These are phyloP conservation scores for Xanthoconium separans DNA, from an alignment of 1,284 basidiomycete genomes.

Conservation along the genomic window DNA sequence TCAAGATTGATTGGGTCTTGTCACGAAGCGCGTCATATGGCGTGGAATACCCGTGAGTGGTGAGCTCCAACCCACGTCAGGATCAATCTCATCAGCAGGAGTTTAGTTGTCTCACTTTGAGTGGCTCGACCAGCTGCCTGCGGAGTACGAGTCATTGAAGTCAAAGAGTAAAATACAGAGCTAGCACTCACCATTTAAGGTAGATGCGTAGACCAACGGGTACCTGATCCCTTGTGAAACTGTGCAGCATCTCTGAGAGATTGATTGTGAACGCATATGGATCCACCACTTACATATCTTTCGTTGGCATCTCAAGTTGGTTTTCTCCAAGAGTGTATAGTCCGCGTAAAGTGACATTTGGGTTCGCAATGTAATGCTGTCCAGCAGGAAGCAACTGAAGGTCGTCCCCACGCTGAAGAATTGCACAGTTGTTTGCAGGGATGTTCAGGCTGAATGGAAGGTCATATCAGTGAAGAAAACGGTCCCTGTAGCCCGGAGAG, in stretches of 20 bases:
- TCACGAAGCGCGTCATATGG: constrained; percentile 79
- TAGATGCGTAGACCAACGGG: constrained; percentile 80
- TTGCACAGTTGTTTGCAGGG: constrained; percentile 80
- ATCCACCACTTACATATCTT: constrained; percentile 63
- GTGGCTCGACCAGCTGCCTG: constrained; percentile 69
- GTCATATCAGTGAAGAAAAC: constrained; percentile 1
- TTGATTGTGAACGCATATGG: background rate
- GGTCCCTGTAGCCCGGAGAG: background rate
- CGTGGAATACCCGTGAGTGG: constrained; percentile 76
- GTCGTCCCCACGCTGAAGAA: constrained; percentile 77
- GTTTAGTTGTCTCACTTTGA: constrained; percentile 45
- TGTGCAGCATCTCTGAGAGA: constrained; percentile 26
- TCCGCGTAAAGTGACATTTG: constrained; percentile 74
- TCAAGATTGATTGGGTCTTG: constrained; percentile 81
- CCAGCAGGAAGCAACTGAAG: constrained; percentile 73
- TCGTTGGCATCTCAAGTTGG: constrained; percentile 80
- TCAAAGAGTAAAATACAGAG: background rate
- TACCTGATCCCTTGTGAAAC: constrained; percentile 80
- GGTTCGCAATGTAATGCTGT: constrained; percentile 79
- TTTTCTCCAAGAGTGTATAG: constrained; percentile 77
- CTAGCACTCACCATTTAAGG: constrained; percentile 57
- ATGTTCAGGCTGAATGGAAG: constrained; percentile 60
- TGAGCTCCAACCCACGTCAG: constrained; percentile 39
- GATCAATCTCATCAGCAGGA: background rate
- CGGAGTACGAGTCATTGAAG: background rate